Percentiles rank a stretch among this genome's conserved stretches.
Evolutionary conservation across 371 early-diverging fungal genomes (phyloP).

Genomic region (Mucor racemosus): DNA sequence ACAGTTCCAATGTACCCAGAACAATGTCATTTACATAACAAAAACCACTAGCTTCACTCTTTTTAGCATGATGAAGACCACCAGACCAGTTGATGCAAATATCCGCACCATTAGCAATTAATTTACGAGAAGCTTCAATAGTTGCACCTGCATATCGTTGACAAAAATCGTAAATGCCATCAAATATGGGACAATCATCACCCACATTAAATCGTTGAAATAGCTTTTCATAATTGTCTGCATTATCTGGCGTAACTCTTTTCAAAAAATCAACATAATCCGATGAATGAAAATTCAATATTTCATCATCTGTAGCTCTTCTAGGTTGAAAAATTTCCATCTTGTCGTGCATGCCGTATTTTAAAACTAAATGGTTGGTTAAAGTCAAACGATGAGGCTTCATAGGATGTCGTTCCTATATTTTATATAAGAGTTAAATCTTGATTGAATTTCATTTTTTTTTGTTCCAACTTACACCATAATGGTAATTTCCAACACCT

Average conservation of each 20-base stretch:
- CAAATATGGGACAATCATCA: slow-evolving; percentile 98
- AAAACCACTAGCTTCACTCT: slow-evolving; percentile 92
- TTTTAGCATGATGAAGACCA: slow-evolving; percentile 96
- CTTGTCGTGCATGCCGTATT: slow-evolving; percentile 84
- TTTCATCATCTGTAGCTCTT: slow-evolving; percentile 94
- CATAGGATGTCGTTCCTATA: slow-evolving; percentile 91
- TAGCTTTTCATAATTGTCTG: slow-evolving; percentile 65
- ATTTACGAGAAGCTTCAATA: slow-evolving; percentile 83
- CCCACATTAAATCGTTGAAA: slow-evolving; percentile 87
- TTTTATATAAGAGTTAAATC: neutral
- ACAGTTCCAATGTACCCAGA: slow-evolving; percentile 84
- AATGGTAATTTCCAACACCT: slow-evolving; percentile 89
- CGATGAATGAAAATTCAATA: slow-evolving; percentile 93
- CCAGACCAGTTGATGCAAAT: slow-evolving; percentile 96
- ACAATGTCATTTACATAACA: slow-evolving; percentile 98
- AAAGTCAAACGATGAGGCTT: slow-evolving; percentile 94
- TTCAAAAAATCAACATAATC: slow-evolving; percentile 99
- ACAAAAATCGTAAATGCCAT: slow-evolving; percentile 97
- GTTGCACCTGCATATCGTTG: slow-evolving; percentile 86
- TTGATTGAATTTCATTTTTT: neutral
- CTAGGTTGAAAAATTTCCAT: slow-evolving; percentile 92
- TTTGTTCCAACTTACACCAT: slow-evolving; percentile 63
- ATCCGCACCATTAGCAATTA: slow-evolving; percentile 78
- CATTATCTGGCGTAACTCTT: slow-evolving; percentile 92
- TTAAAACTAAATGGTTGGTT: slow-evolving; percentile 90